Base-by-base conservation (phyloP, 805 yeast genomes). In the Yarrowia alimentaria region DNA sequence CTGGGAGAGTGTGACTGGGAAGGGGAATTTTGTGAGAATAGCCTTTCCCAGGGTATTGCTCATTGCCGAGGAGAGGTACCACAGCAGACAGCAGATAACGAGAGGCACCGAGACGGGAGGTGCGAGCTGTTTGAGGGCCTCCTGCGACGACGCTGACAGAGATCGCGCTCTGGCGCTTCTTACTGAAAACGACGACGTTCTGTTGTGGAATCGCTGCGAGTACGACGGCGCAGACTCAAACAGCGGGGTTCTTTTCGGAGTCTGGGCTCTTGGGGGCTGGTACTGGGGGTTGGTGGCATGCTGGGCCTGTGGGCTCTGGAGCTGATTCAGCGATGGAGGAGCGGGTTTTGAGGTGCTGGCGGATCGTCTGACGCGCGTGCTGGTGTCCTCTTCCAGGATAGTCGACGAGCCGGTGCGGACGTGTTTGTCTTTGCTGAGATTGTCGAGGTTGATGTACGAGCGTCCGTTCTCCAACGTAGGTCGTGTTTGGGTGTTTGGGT, bases 1-100 rank as follows among this genome's bases (percentile, higher is more conserved):
- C 72, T 90, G 89, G 1, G 97, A 88, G 53, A 93, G 75, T 0
- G 95, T 83, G n/a, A 89, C 80, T 1, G 99, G 96, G 64, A 80
- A 85, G 35, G 76, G 76, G 66, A 83, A 89, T 40, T 71, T 69
- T 56, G 72, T 77, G 54, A 91, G 69, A 40, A 91, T 87, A 38
- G 81, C 70, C 64, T 91, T 91, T 26, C 94, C 81, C 26, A 91
- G 73, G 61, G 87, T 88, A 57, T 83, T 83, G 2, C 95, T 84
- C 7, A 90, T 66, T 8, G 94, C 90, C 24, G 94, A 83, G 8
- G 82, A 71, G 22, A 79, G 61, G 68, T 91, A 91, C 98, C 98
- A 91, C 28, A 75, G 60, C 7, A 76, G 62, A 65, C 98, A 91
- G 25, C 85, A 66, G 2, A 60, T 37, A 3, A 76, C 69, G n/a